These are phyloP conservation scores for Mortierella sp. DNA, from an alignment of 371 early-diverging fungal genomes.

Conservation along the genomic window DNA sequence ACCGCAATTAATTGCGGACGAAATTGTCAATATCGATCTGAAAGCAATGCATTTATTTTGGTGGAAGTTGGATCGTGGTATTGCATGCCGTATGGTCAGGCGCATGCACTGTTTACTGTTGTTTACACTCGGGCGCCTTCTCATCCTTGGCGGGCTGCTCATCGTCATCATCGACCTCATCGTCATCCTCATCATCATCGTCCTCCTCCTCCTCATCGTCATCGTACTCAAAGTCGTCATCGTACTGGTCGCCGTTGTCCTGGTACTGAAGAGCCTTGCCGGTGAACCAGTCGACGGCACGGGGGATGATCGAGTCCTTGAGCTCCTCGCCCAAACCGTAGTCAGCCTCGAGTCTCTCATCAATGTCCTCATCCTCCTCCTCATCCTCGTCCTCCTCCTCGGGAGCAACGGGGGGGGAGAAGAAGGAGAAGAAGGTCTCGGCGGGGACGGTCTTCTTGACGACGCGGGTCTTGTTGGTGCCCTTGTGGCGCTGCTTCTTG, in stretches of 20 bases:
- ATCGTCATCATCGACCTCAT: slow-evolving; percentile 73
- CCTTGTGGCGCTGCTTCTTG: slow-evolving; percentile 98
- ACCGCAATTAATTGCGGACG: neutral
- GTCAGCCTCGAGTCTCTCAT: slow-evolving; percentile 89
- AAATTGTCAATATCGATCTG: neutral
- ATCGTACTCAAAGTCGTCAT: slow-evolving; percentile 68
- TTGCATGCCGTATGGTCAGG: neutral
- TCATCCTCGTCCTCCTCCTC: slow-evolving; percentile 78
- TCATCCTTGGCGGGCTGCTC: slow-evolving; percentile 64
- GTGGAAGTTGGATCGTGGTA: neutral
- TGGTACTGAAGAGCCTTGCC: slow-evolving; percentile 93
- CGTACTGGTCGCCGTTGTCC: slow-evolving; percentile 77
- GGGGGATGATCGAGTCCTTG: slow-evolving; percentile 95
- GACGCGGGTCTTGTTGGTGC: slow-evolving; percentile 96
- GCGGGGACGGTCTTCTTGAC: slow-evolving; percentile 95
- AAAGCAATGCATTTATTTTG: neutral
- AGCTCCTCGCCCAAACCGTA: slow-evolving; percentile 97
- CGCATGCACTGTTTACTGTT: slow-evolving; percentile 42
- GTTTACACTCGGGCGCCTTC: slow-evolving; percentile 77
- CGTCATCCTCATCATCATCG: slow-evolving; percentile 78
- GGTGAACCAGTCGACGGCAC: slow-evolving; percentile 98
- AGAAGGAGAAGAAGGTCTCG: slow-evolving; percentile 97
- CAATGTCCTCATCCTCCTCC: slow-evolving; percentile 84
- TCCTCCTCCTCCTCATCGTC: slow-evolving; percentile 73
- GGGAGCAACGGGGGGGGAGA: slow-evolving; percentile 85